Evolutionary conservation across 2,329 filamentous ascomycete species (phyloP), one percentile per base, ranked within the genome.

Genomic region (Talaromyces sp.): DNA sequence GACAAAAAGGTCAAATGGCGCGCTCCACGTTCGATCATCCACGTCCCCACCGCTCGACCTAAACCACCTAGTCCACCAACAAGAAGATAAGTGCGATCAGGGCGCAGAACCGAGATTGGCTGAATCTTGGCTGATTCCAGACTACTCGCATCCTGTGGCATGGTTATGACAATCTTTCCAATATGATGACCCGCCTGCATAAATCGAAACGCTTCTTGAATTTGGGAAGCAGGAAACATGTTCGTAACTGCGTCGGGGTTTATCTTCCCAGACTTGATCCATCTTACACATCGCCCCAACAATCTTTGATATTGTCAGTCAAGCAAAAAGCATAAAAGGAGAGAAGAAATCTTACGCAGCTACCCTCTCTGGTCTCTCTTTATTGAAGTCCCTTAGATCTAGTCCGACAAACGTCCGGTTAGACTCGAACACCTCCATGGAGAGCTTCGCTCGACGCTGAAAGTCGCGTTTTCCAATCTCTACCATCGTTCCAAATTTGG

Each of bases 31-130:
- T 41, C 27, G 20, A 51, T 22, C 49, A 51, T 51, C 49, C 49
- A 51, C 14, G 14, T 10, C 2, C 42, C 13, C 13, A 51, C 6
- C 13, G 33, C 30, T 11, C 42, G 49, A n/a, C 49, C 49, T 14
- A 51, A n/a, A 4, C 49, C 49, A 19, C 49, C 49, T 8, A 51
- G 36, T 14, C 49, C 36, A 14, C 49, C 49, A 9, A 51, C 49
- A 4, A 51, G 14, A 3, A 51, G 19, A 20, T 51, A 51, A 11
- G 30, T 36, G 8, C 14, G n/a, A 24, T 46, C 30, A 4, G 43
- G 39, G 39, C 22, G 20, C 6, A 41, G n/a, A 4, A 3, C 3
- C 27, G 39, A 20, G 14, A 19, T 17, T 13, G 29, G 41, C 20
- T 27, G 7, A 3, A 11, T 9, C 10, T 30, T n/a, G 14, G 29